Percentiles rank a stretch among this genome's conserved stretches.
Evolutionary conservation across 2,329 filamentous ascomycete species (phyloP).

Genomic region (Penicillium sp.): DNA sequence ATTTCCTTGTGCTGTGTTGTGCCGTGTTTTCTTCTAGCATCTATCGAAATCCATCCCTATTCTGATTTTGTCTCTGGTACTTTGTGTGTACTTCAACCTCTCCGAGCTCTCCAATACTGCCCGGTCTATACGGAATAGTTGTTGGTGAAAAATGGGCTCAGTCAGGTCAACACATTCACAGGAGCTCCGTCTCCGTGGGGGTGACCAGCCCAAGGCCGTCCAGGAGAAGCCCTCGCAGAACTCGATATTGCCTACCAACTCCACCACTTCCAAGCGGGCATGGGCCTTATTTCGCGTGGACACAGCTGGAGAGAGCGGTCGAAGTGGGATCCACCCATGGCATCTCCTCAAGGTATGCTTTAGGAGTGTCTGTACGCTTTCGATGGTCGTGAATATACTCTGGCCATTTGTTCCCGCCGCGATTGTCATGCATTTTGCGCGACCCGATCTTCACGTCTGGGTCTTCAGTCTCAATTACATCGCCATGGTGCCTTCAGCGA

Average conservation of each 20-base stretch:
- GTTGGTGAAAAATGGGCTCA: slow-evolving; percentile 13
- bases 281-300: slow-evolving; percentile 33
- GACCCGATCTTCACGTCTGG: slow-evolving; percentile 56
- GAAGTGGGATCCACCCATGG: slow-evolving; percentile 61
- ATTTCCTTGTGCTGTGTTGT: neutral
- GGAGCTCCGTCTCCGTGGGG: neutral
- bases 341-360: slow-evolving; percentile 64
- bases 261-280: slow-evolving; percentile 15
- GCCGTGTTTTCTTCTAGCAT: neutral
- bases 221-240: slow-evolving; percentile 15
- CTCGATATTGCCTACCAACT: slow-evolving; percentile 27
- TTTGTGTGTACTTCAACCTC: neutral
- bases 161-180: slow-evolving; percentile 10
- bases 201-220: slow-evolving; percentile 1
- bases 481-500: slow-evolving; percentile 74
- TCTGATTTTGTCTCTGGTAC: neutral
- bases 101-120: neutral
- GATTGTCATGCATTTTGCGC: slow-evolving; percentile 61
- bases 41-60: too few species aligned
- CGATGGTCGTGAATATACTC: slow-evolving; percentile 65
- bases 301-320: slow-evolving; percentile 63
- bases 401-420: slow-evolving; percentile 74
- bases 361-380: slow-evolving; percentile 61
- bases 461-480: slow-evolving; percentile 71
- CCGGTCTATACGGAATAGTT: neutral